phyloP scores from a whole-genome alignment of 768 basidiomycete genomes.

The Chalciporus chontae region DNA sequence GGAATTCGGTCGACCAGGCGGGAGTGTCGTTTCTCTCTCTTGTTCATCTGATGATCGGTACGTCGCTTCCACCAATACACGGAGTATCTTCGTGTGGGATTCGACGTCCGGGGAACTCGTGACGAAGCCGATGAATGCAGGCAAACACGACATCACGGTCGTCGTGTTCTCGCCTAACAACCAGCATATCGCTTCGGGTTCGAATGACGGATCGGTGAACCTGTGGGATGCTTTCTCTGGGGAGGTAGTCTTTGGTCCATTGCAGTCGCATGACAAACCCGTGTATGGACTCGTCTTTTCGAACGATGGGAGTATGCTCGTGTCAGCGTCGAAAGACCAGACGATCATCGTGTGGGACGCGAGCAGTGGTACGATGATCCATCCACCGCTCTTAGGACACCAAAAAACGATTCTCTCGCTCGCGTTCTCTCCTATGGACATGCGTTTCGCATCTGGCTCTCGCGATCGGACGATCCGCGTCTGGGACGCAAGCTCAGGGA shows the following conservation, averaged over 20 bases:
- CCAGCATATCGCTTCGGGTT: slow-evolving; percentile 24
- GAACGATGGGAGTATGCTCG: slow-evolving; percentile 20
- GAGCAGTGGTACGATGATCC: slow-evolving; percentile 9
- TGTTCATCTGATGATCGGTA: slow-evolving; percentile 28
- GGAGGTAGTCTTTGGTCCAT: slow-evolving; percentile 9
- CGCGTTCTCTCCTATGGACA: slow-evolving; percentile 27
- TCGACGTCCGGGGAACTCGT: slow-evolving; percentile 26
- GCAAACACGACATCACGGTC: slow-evolving; percentile 9
- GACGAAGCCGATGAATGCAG: slow-evolving; percentile 15
- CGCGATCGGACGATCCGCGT: slow-evolving; percentile 26
- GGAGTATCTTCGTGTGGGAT: slow-evolving; percentile 24
- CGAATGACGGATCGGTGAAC: slow-evolving; percentile 14
- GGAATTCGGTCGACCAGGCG: slow-evolving; percentile 21
- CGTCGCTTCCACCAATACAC: slow-evolving; percentile 24
- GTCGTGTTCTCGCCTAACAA: slow-evolving; percentile 30
- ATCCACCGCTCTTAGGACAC: slow-evolving; percentile 21
- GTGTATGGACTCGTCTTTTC: slow-evolving; percentile 31
- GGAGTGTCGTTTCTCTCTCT: slow-evolving; percentile 16
- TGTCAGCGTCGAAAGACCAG: slow-evolving; percentile 26
- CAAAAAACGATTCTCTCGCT: slow-evolving; percentile 25
- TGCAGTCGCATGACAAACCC: slow-evolving; percentile 19
- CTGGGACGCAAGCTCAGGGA: slow-evolving; percentile 26
- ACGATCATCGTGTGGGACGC: slow-evolving; percentile 28
- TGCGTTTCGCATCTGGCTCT: slow-evolving; percentile 30
- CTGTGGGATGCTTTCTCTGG: slow-evolving; percentile 29